A percentile compares a stretch with the other conserved stretches of the same genome.
Evolutionary conservation across 371 early-diverging fungal species (phyloP).

Genomic region (Mucor racemosus): DNA sequence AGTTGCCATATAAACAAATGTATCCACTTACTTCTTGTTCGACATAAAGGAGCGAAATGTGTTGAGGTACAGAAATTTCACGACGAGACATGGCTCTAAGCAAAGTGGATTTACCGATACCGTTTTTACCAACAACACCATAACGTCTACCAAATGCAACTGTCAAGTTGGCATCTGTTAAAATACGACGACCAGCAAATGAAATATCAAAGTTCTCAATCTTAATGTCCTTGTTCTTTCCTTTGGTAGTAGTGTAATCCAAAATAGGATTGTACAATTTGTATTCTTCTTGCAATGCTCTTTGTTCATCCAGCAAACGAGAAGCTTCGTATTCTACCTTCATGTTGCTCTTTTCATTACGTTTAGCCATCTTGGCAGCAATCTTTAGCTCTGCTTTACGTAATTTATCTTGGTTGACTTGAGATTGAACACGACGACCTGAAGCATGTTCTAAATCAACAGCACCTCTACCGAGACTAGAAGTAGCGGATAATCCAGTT

Average conservation of each 20-base stretch:
- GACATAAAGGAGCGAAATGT: slow-evolving; percentile 93
- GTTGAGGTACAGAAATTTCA: slow-evolving; percentile 88
- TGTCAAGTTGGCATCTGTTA: slow-evolving; percentile 84
- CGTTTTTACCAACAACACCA: slow-evolving; percentile 98
- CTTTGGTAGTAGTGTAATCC: slow-evolving; percentile 83
- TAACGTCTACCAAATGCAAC: slow-evolving; percentile 90
- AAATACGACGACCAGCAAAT: slow-evolving; percentile 92
- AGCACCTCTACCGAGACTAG: slow-evolving; percentile 41
- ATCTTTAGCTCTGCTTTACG: slow-evolving; percentile 94
- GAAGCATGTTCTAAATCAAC: slow-evolving; percentile 75
- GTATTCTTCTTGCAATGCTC: slow-evolving; percentile 70
- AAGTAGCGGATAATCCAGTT: slow-evolving; percentile 62
- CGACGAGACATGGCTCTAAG: slow-evolving; percentile 90
- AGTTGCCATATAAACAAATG: not conserved
- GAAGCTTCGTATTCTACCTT: slow-evolving; percentile 75
- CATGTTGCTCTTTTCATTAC: slow-evolving; percentile 68
- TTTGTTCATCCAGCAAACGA: slow-evolving; percentile 76
- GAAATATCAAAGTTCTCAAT: slow-evolving; percentile 96
- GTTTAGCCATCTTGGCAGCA: slow-evolving; percentile 87
- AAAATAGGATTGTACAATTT: slow-evolving; percentile 81
- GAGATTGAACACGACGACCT: slow-evolving; percentile 74
- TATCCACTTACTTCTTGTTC: slow-evolving; percentile 88
- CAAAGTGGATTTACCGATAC: slow-evolving; percentile 97
- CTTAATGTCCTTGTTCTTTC: slow-evolving; percentile 93
- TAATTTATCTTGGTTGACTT: slow-evolving; percentile 90